Conservation (phyloP, 306 rosid genomes). For the Hippophae gyantsensis region DNA sequence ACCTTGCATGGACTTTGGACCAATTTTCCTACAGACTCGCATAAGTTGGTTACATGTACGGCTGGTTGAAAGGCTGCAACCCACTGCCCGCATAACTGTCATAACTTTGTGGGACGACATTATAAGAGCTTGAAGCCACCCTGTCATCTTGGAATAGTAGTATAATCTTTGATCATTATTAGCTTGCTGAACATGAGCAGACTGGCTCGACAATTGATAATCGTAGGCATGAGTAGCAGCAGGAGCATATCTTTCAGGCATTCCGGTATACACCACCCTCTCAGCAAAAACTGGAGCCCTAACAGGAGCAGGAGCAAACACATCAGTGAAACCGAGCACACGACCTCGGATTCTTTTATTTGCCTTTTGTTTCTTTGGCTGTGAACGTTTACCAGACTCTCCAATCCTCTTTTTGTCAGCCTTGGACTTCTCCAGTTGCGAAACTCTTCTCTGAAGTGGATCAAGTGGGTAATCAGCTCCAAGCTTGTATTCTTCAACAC, state of each 20-base stretch:
- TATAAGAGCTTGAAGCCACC: slow-evolving; percentile 21
- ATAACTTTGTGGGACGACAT: slow-evolving; percentile 32
- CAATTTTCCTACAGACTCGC: slow-evolving; percentile 6
- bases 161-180: slow-evolving; percentile 33
- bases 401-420: slow-evolving; percentile 52
- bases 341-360: slow-evolving; percentile 33
- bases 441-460: slow-evolving; percentile 62
- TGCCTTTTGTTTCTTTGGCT: slow-evolving; percentile 45
- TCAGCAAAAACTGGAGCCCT: slow-evolving; percentile 26
- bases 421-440: slow-evolving; percentile 54
- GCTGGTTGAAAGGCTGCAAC: slow-evolving; percentile 48
- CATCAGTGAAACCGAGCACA: slow-evolving; percentile 26
- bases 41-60: slow-evolving; percentile 35
- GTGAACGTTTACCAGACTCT: slow-evolving; percentile 41
- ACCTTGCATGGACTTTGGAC: too few relatives aligned
- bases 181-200: slow-evolving; percentile 37
- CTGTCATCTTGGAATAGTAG: slow-evolving; percentile 27
- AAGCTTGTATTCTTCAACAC: slow-evolving; percentile 54
- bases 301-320: slow-evolving; percentile 10
- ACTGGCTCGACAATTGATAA: slow-evolving; percentile 46
- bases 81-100: slow-evolving; percentile 41
- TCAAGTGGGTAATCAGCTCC: slow-evolving; percentile 72
- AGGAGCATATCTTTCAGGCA: slow-evolving; percentile 37
- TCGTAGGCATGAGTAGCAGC: slow-evolving; percentile 27
- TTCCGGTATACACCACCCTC: slow-evolving; percentile 39